Conservation (phyloP, 2,329 filamentous ascomycete species). For the Ophiocordyceps unilateralis region DNA sequence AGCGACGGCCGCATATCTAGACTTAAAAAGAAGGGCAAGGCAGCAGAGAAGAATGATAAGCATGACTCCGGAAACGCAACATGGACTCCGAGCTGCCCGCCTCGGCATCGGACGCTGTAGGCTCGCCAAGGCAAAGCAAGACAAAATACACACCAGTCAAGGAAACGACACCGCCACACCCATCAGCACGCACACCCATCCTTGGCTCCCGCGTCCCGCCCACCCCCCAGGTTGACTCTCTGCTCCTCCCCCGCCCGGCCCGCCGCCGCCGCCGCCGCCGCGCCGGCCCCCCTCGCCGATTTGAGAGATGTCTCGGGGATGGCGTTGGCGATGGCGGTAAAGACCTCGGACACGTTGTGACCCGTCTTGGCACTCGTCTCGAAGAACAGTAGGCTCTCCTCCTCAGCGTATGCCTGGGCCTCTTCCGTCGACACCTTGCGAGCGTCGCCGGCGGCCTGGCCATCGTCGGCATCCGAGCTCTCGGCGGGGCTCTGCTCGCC, state of each 20-base stretch:
- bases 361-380: conserved; percentile 97
- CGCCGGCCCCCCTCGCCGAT: conserved; percentile 60
- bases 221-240: conserved; percentile 67
- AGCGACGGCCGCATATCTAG: no score
- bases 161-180: not conserved
- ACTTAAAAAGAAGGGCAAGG: not conserved
- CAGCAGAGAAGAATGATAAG: conserved; percentile 3
- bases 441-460: conserved; percentile 51
- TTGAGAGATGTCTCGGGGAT: conserved; percentile 96
- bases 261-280: conserved; percentile 36
- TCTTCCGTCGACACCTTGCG: conserved; percentile 83
- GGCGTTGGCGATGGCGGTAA: conserved; percentile 93
- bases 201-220: conserved; percentile 59
- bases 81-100: conserved; percentile 7
- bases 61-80: conserved; percentile 6
- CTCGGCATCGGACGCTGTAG: conserved; percentile 5
- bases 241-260: conserved; percentile 44
- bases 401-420: conserved; percentile 83
- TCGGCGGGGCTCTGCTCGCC: conserved; percentile 33
- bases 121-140: conserved; percentile 2
- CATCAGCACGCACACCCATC: conserved; percentile 74
- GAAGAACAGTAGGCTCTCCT: conserved; percentile 88
- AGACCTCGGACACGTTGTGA: conserved; percentile 85
- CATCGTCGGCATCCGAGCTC: conserved; percentile 36
- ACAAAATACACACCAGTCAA: conserved; percentile 1